Base-by-base conservation (phyloP, 2,329 filamentous ascomycete species). In the Magnaporthiopsis incrustans region DNA sequence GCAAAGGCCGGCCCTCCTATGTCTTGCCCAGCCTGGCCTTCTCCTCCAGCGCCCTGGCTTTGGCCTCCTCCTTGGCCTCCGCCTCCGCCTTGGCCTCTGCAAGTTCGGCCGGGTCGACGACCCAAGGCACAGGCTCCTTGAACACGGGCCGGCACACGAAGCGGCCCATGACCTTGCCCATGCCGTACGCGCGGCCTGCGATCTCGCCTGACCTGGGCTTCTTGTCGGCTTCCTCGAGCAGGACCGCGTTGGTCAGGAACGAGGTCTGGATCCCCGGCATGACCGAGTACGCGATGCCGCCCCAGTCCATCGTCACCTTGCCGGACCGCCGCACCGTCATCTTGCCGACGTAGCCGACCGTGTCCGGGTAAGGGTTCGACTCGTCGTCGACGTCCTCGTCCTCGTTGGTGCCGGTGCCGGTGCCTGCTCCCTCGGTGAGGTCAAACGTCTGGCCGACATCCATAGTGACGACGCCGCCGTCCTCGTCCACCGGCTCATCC, bases 161-260 rank as follows among this genome's bases (percentile, higher is more conserved):
- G 66, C 84, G 83, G 61, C 84, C 85, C 77, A 84, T 82, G 65
- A 89, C 81, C 70, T 83, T 81, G 61, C 86, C 86, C 83, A 89
- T 86, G 60, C 84, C 84, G 64, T 83, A 81, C 35, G 83, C 82
- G 60, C 78, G 78, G 25, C 84, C 85, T 57, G 78, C 74, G 33
- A 76, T 63, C n/a, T 75, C 76, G 26, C 73, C 77, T 2, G 72
- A 70, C 62, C 75, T 75, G 14, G 33, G 30, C 4, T 79, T 73
- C 71, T 84, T 83, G 64, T 85, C 82, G 56, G 79, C 79, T 68
- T 85, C 79, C 70, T 87, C 85, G 10, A 87, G 77, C 63, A 89
- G 79, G 61, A 86, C 81, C 2, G 84, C 84, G 56, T 82, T 83
- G 14, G 82, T 85, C 66, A 86, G 68, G 70, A 87, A 88, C 67